Evolutionary conservation across 176 grass and related monocot genomes (phyloP), one percentile per base, ranked within the genome.

Genomic region (Eleusine indica): DNA sequence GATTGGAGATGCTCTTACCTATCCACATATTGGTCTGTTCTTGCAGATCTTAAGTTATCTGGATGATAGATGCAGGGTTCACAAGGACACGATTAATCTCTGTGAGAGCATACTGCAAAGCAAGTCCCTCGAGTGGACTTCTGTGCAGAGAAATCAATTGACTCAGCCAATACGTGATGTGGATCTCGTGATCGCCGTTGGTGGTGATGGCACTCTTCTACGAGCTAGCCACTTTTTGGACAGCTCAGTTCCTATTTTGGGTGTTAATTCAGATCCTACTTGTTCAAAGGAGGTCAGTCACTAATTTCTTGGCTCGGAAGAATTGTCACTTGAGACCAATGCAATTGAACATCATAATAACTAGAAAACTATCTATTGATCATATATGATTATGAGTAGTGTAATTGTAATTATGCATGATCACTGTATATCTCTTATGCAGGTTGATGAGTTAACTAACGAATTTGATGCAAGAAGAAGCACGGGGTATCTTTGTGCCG

Each of bases 231-330:
- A 98, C 30, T 95, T 95, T 63, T 80, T 98, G 79, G 83, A 91
- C 74, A 79, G 52, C 68, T 93, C 92, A 44, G 92, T 91, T 79
- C 93, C 96, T 16, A 82, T 95, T 62, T 78, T 98, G 78, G 96
- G 96, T 71, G 92, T 98, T 68, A 98, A 98, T 83, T 98, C 93
- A 17, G 96, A 98, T 58, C 96, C 96, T 64, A 98, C 96, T 61
- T 82, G 84, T 88, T 13, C 62, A 9, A 63, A 88, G 66, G 96
- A 98, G 93, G 94, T 92, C 41, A 86, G 87, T 54, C 73, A 1
- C 53, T 66, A 18, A 3, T 54, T 41, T 39, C 53, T 22, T 25
- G 4, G 49, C 65, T 73, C 61, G 35, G 14, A 40, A 73, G 29
- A 68, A n/a, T 78, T n/a, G 30, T 78, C 65, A 9, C 3, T 49